These are phyloP conservation scores for Triticum timopheevii DNA, from an alignment of 176 grass and related monocot species.

Conservation along the genomic window DNA sequence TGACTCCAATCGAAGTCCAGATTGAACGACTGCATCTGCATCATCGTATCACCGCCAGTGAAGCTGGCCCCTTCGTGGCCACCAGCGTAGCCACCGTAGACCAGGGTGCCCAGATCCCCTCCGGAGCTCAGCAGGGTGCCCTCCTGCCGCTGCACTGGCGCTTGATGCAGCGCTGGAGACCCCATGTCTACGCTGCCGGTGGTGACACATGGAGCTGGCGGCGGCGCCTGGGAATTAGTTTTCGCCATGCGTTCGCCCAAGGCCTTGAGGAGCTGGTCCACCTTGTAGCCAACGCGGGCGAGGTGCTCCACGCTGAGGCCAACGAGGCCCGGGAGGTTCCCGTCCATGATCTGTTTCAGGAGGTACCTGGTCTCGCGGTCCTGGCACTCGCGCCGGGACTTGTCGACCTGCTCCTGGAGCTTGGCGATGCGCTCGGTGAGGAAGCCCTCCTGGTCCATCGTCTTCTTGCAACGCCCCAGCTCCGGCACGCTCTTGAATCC, in stretches of 20 bases:
- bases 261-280: neutral
- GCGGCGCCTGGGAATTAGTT: neutral
- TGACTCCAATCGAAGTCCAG: too few species aligned
- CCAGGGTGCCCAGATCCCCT: too few species aligned
- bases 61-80: too few species aligned
- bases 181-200: neutral
- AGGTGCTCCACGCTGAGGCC: neutral
- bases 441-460: conserved; percentile 22
- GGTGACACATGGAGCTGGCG: neutral
- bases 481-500: conserved; percentile 28
- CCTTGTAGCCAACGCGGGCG: neutral
- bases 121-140: too few species aligned
- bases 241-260: neutral
- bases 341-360: neutral
- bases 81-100: too few species aligned
- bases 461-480: conserved; percentile 25
- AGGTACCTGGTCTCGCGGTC: neutral
- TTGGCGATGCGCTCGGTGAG: conserved; percentile 6
- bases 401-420: neutral
- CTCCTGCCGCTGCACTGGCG: too few species aligned
- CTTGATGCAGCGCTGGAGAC: too few species aligned
- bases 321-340: neutral
- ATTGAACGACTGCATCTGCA: too few species aligned
- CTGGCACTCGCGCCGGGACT: neutral
- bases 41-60: too few species aligned